These are phyloP conservation scores for Cicer cuneatum DNA, from an alignment of 306 rosid species.

Conservation along the genomic window DNA sequence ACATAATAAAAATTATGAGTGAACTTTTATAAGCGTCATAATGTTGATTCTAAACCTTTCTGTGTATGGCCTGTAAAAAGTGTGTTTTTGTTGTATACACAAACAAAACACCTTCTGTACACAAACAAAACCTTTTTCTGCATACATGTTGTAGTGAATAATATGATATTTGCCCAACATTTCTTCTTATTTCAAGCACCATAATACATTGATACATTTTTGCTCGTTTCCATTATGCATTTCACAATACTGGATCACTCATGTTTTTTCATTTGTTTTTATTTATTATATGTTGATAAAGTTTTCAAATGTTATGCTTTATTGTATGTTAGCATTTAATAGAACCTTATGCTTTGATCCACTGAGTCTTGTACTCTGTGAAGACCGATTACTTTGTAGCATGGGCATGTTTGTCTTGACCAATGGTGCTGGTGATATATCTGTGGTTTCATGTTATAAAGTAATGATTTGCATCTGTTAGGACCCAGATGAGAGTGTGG, in stretches of 20 bases:
- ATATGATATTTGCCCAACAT: neutral
- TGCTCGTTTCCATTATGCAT: slow-evolving; percentile 25
- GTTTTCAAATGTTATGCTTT: slow-evolving; percentile 8
- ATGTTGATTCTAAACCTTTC: slow-evolving; percentile 1
- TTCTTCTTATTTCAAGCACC: neutral
- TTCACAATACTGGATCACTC: neutral
- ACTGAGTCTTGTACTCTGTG: neutral
- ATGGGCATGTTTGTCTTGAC: neutral
- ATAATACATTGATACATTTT: slow-evolving; percentile 19
- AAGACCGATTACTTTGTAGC: neutral
- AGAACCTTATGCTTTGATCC: neutral
- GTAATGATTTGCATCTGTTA: neutral
- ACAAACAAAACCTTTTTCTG: neutral
- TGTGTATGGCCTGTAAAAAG: neutral
- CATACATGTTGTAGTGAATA: neutral
- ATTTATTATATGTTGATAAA: neutral
- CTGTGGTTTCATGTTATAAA: neutral
- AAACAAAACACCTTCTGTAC: no score
- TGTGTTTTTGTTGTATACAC: neutral
- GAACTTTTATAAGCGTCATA: neutral
- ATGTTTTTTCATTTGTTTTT: neutral
- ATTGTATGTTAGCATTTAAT: neutral
- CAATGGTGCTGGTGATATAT: neutral
- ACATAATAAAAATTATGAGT: neutral
- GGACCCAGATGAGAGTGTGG: no score